A percentile compares a stretch with the other conserved stretches of the same genome.
Evolutionary conservation across 306 rosid species (phyloP).

Genomic region (Vachellia collinsii): DNA sequence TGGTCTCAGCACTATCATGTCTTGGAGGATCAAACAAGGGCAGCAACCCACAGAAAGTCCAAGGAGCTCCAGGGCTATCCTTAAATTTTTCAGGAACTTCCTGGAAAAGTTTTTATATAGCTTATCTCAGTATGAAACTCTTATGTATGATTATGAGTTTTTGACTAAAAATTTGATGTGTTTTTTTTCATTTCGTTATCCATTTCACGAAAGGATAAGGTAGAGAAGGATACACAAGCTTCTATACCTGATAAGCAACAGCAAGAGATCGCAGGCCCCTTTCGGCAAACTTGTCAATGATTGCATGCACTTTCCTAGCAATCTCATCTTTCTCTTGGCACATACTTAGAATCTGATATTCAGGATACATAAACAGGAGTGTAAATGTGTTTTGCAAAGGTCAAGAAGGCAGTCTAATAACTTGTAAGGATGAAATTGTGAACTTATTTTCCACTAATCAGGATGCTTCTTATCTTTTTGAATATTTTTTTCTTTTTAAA

Average conservation of each 20-base stretch:
- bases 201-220: slow-evolving; percentile 22
- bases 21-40: slow-evolving; percentile 96
- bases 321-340: slow-evolving; percentile 73
- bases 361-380: slow-evolving; percentile 11
- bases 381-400: slow-evolving; percentile 36
- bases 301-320: slow-evolving; percentile 63
- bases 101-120: slow-evolving; percentile 43
- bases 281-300: slow-evolving; percentile 89
- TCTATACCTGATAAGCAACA: slow-evolving; percentile 76
- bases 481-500: neutral
- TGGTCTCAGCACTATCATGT: slow-evolving; percentile 94
- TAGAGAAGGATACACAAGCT: slow-evolving; percentile 27
- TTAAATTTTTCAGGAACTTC: slow-evolving; percentile 72
- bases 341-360: slow-evolving; percentile 68
- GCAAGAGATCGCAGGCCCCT: slow-evolving; percentile 89
- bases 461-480: neutral
- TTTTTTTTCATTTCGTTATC: slow-evolving; percentile 6
- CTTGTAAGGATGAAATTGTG: neutral
- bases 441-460: slow-evolving; percentile 8
- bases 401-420: slow-evolving; percentile 19
- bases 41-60: slow-evolving; percentile 82
- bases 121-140: slow-evolving; percentile 31
- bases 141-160: slow-evolving; percentile 12
- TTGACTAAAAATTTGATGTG: slow-evolving; percentile 23
- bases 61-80: slow-evolving; percentile 80